Evolutionary conservation across 1,284 basidiomycete species (phyloP), one percentile per base, ranked within the genome.

Genomic region (Rhodotorula sp.): DNA sequence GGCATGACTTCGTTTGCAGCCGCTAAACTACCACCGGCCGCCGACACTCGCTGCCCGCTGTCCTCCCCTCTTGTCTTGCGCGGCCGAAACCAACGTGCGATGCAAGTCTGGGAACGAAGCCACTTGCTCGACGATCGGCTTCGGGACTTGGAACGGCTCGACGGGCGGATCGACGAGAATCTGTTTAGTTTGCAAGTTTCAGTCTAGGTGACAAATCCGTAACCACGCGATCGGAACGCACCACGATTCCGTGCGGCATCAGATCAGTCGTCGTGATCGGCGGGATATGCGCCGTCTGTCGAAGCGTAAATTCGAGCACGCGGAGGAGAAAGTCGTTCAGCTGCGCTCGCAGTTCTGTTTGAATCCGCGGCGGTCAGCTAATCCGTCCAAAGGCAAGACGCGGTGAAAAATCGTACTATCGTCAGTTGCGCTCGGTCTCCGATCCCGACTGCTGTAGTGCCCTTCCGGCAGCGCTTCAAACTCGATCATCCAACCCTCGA

Each of bases 291-390:
- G 67, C 22, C 2, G 70, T 68, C 26, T 63, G 62, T 37, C 53
- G 51, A 62, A 70, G 64, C 0, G 49, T 56, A 29, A 72, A 74
- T 24, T 55, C 60, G 26, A 74, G 55, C 12, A 58, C 49, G 10
- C 70, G 68, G 3, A 74, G 58, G 5, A 72, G 59, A 30, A 74
- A 74, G 53, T 74, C 73, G 66, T 72, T 66, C 14, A 74, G 68
- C 51, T 74, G 70, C 1, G 66, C 48, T 22, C 70, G 70, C 1
- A 72, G 57, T 29, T 62, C 72, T 73, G 67, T 10, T 17, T n/a
- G 26, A 42, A 14, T 3, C 51, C 18, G 18, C 20, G 48, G 48
- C 18, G 48, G 48, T 20, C 24, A 53, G 24, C 6, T 53, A 12
- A 12, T 8, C 24, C 14, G 17, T 53, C 51, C 24, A 24, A 20